These are phyloP conservation scores for Gamarada debralockiae DNA, from an alignment of 495 filamentous ascomycete species.

Conservation along the genomic window DNA sequence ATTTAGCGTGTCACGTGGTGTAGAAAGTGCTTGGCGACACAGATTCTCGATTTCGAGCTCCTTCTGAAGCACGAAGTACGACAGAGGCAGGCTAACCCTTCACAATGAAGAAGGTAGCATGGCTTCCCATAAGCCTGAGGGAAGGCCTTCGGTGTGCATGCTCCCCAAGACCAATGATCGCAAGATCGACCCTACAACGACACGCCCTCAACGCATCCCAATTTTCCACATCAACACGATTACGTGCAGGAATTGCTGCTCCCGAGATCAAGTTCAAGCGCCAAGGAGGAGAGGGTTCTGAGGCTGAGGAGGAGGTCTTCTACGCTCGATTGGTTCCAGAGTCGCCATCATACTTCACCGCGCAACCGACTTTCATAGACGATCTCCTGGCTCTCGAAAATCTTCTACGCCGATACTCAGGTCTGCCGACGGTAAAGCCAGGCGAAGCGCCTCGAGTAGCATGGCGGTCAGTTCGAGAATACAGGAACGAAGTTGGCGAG, in stretches of 20 bases:
- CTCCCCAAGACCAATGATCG: neutral
- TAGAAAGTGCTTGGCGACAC: too few relatives aligned
- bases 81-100: neutral
- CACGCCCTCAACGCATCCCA: neutral
- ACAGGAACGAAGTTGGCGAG: conserved; percentile 71
- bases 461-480: conserved; percentile 79
- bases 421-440: conserved; percentile 62
- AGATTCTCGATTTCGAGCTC: too few relatives aligned
- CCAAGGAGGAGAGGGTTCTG: conserved; percentile 1
- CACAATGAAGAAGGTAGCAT: conserved; percentile 23
- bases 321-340: conserved; percentile 70
- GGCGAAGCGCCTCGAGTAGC: conserved; percentile 69
- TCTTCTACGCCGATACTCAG: conserved; percentile 63
- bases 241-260: conserved; percentile 17
- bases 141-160: conserved; percentile 16
- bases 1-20: too few relatives aligned
- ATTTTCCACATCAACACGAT: conserved; percentile 17
- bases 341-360: conserved; percentile 92
- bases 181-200: conserved; percentile 1
- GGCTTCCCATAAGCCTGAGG: conserved; percentile 14
- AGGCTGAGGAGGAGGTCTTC: conserved; percentile 7
- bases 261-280: conserved; percentile 20
- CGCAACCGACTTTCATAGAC: conserved; percentile 80
- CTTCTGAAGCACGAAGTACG: too few relatives aligned
- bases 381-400: conserved; percentile 67